Percentiles rank a stretch among this genome's conserved stretches.
Evolutionary conservation across 2,329 filamentous ascomycete species (phyloP).

Genomic region (Phialocephala subalpina): DNA sequence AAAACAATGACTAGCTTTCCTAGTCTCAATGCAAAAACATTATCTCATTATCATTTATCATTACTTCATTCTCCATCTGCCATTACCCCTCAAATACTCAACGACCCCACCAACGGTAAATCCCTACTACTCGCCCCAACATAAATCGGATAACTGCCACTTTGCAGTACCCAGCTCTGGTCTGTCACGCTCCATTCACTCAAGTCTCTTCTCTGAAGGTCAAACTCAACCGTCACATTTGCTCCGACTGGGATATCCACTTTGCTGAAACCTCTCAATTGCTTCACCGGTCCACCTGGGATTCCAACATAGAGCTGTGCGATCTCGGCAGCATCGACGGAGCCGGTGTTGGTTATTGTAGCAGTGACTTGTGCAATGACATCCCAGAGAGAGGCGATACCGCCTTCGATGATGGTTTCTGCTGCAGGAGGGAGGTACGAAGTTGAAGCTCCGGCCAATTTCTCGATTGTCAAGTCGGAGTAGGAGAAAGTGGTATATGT

Average conservation of each 20-base stretch:
- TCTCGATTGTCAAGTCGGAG: constrained; percentile 47
- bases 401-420: constrained; percentile 48
- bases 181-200: constrained; percentile 68
- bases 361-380: constrained; percentile 56
- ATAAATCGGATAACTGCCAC: constrained; percentile 28
- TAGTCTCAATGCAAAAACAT: neutral
- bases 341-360: constrained; percentile 60
- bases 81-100: constrained; percentile 10
- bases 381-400: constrained; percentile 63
- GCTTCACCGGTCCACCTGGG: constrained; percentile 58
- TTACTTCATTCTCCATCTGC: neutral
- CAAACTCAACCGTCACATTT: constrained; percentile 54
- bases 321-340: constrained; percentile 39
- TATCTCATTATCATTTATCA: constrained; percentile 3
- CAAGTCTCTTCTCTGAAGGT: constrained; percentile 66
- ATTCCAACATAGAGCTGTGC: constrained; percentile 42
- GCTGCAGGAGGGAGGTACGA: constrained; percentile 46
- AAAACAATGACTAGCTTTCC: neutral
- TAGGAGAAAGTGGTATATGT: constrained; percentile 64
- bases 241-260: constrained; percentile 56
- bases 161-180: constrained; percentile 63
- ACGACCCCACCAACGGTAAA: constrained; percentile 15
- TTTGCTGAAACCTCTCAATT: constrained; percentile 71
- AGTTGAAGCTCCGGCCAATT: constrained; percentile 51
- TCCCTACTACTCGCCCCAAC: constrained; percentile 35